Evolutionary conservation across 768 basidiomycete genomes (phyloP), one percentile per base, ranked within the genome.

Genomic region (Wakefieldia striispora): DNA sequence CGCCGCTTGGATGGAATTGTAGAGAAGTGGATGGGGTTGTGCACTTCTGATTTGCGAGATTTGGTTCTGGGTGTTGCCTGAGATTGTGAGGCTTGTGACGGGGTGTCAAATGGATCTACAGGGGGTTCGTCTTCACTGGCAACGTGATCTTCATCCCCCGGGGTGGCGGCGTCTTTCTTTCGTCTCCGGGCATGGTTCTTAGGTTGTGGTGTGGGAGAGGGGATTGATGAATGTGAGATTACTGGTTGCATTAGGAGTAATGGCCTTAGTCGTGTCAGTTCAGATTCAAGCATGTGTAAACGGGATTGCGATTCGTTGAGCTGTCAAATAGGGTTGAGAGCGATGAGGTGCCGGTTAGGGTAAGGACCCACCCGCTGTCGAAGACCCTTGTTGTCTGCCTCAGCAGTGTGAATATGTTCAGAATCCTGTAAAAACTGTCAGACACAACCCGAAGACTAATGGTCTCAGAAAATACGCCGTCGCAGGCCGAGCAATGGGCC

Each of bases 231-330:
- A 51, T 44, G 52, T 35, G 67, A 53, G 35, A 70, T 56, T 19
- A 68, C 71, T 17, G 84, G 80, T 41, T 84, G 81, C 76, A 88
- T 80, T 13, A 88, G 69, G 39, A 91, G 73, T 31, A 88, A 65
- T 0, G 88, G 88, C 40, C 81, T 80, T 27, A 91, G 75, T 53
- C 80, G 79, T 3, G 71, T 65, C 8, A 90, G 71, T 61, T 91
- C 88, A 11, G 74, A 59, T 67, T 90, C 88, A 0, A 91, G 74
- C 2, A 71, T 54, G 21, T 74, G 65, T 11, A 84, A 66, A 34
- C 84, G 79, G 6, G 62, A 58, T 54, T 84, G 80, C 0, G 79
- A 72, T 47, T 86, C 83, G 38, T 73, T 64, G 6, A 91, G 72
- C 87, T 89, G 62, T 49, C 21, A 50, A 56, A 17, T 2, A 49